These are phyloP conservation scores for Hanseniaspora vineae DNA, from an alignment of 805 yeast genomes.

Conservation along the genomic window DNA sequence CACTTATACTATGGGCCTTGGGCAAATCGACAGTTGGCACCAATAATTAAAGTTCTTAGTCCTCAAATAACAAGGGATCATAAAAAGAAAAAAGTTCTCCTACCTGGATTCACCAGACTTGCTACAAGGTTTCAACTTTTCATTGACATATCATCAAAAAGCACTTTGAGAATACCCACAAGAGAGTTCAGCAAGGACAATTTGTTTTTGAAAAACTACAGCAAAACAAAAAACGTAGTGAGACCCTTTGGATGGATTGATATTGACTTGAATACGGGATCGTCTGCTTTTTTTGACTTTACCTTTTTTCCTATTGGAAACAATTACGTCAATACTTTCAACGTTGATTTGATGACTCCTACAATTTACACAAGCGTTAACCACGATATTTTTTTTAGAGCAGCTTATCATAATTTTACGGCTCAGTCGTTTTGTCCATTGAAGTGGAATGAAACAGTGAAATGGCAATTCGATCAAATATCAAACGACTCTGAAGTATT, in stretches of 20 bases:
- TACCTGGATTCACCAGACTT: conserved; percentile 40
- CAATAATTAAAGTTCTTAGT: conserved; percentile 49
- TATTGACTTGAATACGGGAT: conserved; percentile 40
- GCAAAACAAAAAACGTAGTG: conserved; percentile 23
- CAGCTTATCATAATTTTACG: conserved; percentile 41
- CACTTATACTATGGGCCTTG: conserved; percentile 86
- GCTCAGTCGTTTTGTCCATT: conserved; percentile 60
- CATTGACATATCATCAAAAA: conserved; percentile 50
- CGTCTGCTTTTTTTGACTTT: conserved; percentile 33
- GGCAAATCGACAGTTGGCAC: conserved; percentile 76
- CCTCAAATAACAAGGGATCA: conserved; percentile 57
- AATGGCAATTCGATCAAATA: conserved; percentile 48
- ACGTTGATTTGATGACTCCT: conserved; percentile 35
- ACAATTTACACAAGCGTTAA: conserved; percentile 77
- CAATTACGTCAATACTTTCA: conserved; percentile 44
- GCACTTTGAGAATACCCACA: conserved; percentile 63
- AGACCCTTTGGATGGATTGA: conserved; percentile 93
- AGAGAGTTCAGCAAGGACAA: conserved; percentile 73
- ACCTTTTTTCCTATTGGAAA: conserved; percentile 40
- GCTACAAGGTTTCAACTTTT: conserved; percentile 43
- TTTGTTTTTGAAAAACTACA: conserved; percentile 23
- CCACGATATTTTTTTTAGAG: conserved; percentile 64
- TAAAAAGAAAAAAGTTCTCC: conserved; percentile 26
- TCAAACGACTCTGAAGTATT: conserved; percentile 47
- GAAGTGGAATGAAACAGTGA: conserved; percentile 68